Evolutionary conservation across 73 alveolate species (phyloP).

Genomic region (Blepharisma japonicum): DNA sequence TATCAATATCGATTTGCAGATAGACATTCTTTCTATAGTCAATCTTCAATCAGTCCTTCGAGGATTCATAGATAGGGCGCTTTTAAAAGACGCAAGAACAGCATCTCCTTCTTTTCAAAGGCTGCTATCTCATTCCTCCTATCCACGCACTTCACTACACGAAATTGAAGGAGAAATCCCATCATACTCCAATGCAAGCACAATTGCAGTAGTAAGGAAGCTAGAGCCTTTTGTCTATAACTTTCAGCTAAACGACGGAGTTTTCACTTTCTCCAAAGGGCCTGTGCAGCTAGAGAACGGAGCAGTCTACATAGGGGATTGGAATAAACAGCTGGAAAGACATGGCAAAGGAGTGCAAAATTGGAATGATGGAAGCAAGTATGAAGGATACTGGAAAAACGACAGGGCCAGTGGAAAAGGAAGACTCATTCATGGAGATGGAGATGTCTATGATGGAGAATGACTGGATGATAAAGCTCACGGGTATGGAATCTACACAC

Average conservation of each 20-base stretch:
- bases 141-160: neutral
- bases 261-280: neutral
- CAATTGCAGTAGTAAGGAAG: neutral
- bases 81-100: neutral
- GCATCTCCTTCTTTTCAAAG: too few relatives aligned
- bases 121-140: too few relatives aligned
- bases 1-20: neutral
- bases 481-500: conserved; percentile 51
- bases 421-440: conserved; percentile 56
- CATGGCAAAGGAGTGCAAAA: conserved; percentile 66
- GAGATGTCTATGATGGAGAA: conserved; percentile 62
- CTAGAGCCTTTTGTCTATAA: conserved; percentile 10
- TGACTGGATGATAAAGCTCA: conserved; percentile 58
- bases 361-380: conserved; percentile 54
- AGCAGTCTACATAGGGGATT: conserved; percentile 15
- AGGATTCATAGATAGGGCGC: conserved; percentile 7
- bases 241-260: neutral
- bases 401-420: conserved; percentile 60
- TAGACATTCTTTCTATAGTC: neutral
- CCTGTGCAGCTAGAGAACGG: neutral
- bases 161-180: conserved; percentile 27
- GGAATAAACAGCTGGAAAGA: conserved; percentile 34
- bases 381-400: conserved; percentile 63
- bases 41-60: conserved; percentile 13
- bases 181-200: conserved; percentile 13